These are phyloP conservation scores for Lentinula guzmanii DNA, from an alignment of 768 basidiomycete species.

Conservation along the genomic window DNA sequence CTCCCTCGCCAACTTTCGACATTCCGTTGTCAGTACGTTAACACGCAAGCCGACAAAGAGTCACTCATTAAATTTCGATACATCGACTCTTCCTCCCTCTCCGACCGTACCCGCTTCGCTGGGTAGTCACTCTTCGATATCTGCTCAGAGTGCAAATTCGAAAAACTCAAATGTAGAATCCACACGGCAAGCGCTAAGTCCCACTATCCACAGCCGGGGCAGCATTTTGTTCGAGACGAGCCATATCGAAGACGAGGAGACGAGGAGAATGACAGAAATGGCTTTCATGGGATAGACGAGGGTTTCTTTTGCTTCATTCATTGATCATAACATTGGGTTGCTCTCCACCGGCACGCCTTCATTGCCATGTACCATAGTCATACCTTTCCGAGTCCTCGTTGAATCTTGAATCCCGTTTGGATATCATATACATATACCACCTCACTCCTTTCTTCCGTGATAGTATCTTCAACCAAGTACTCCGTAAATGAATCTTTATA, in stretches of 20 bases:
- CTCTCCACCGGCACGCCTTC: not conserved
- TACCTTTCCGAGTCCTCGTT: too few relatives aligned
- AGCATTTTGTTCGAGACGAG: constrained; percentile 49
- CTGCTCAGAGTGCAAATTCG: not conserved
- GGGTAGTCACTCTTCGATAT: not conserved
- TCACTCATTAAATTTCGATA: constrained; percentile 19
- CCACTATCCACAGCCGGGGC: constrained; percentile 54
- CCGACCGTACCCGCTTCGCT: constrained; percentile 20
- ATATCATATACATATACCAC: too few relatives aligned
- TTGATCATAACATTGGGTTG: not conserved
- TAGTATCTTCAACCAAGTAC: too few relatives aligned
- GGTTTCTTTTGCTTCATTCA: not conserved
- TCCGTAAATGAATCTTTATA: too few relatives aligned
- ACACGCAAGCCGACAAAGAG: constrained; percentile 13
- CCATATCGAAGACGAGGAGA: constrained; percentile 62
- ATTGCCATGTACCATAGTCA: not conserved
- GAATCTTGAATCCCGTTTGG: too few relatives aligned
- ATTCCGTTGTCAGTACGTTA: constrained; percentile 34
- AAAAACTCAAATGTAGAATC: not conserved
- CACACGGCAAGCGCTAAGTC: constrained; percentile 39
- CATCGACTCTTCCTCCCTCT: constrained; percentile 32
- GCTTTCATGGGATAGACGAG: constrained; percentile 46
- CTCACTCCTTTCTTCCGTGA: too few relatives aligned
- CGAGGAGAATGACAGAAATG: constrained; percentile 62
- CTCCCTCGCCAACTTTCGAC: constrained; percentile 39